Base-by-base conservation (phyloP, 2,329 filamentous ascomycete species). In the Hymenotorrendiella dingleyae region DNA sequence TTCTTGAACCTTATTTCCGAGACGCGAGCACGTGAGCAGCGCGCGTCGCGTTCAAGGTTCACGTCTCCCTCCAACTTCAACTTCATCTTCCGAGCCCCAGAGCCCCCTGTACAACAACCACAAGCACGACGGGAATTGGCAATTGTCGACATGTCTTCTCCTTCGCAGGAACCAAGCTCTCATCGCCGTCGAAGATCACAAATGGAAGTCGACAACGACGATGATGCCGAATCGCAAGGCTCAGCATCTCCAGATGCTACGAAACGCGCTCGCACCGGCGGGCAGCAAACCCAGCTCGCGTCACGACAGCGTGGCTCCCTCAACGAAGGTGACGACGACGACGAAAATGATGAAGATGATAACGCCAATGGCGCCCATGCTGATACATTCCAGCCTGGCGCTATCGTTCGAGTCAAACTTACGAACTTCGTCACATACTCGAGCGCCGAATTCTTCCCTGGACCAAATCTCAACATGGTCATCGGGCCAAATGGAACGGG, bases 401-500 rank as follows among this genome's bases (percentile, higher is more conserved):
- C 93, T 8, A 94, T 98, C 54, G 81, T 96, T 36, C 80, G 90
- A 26, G 88, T 98, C 36, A 84, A 80, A 54, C 74, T 97, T 33
- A 77, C 75, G 36, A 86, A 97, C 64, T 98, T 98, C 56, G 88
- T 98, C 42, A 98, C 93, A 0, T 98, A 98, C 66, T 89, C 86
- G 37, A 80, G 83, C 40, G 91, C 89, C 42, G 90, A 95, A 52
- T 96, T 97, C 64, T 79, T 84, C 45, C 88, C 89, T 10, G 93
- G 93, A 0, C 91, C 93, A 1, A 91, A 86, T 61, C 66, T 98
- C 58, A 98, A 98, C 62, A 97, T 98, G 91, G 83, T 98, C 40
- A 95, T 98, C 54, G 93, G 93, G 0, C 93, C 93, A n/a, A 98
- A 98, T 58, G 93, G 93, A 24, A 97, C 93, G 0, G 93, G 93